A percentile compares a stretch with the other conserved stretches of the same genome.
phyloP scores from a whole-genome alignment of 129 eudicot species.

The Centrapalus pauciflorus region DNA sequence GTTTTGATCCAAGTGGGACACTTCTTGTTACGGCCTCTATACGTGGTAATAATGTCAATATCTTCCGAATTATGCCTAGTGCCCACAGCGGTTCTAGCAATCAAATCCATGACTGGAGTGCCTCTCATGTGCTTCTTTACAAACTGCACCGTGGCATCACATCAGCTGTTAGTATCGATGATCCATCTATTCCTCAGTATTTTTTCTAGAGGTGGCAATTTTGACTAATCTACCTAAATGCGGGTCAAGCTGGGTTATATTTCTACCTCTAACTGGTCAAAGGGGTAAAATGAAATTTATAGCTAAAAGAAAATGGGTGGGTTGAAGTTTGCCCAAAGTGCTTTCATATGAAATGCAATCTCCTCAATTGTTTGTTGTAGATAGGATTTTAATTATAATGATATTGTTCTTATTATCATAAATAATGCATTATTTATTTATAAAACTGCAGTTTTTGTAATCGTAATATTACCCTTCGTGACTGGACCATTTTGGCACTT shows the following conservation, averaged over 20 bases:
- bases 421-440: not conserved
- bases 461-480: too few relatives aligned
- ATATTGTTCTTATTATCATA: not conserved
- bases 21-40: slow-evolving; percentile 61
- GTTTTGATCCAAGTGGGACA: slow-evolving; percentile 64
- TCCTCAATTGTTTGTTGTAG: not conserved
- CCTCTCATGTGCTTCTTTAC: slow-evolving; percentile 57
- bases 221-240: not conserved
- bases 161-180: slow-evolving; percentile 55
- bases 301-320: not conserved
- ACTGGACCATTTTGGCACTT: not conserved
- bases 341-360: not conserved
- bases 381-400: not conserved
- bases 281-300: not conserved
- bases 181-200: slow-evolving; percentile 5
- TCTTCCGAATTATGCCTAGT: slow-evolving; percentile 53
- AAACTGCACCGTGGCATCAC: slow-evolving; percentile 54
- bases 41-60: slow-evolving; percentile 44
- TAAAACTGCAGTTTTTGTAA: too few relatives aligned
- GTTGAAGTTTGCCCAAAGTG: not conserved
- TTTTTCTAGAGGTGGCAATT: not conserved
- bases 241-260: not conserved
- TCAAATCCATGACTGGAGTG: slow-evolving; percentile 38
- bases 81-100: slow-evolving; percentile 29
- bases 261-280: not conserved